These are phyloP conservation scores for Crithidia thermophila DNA, from an alignment of 208 protist species.

Conservation along the genomic window DNA sequence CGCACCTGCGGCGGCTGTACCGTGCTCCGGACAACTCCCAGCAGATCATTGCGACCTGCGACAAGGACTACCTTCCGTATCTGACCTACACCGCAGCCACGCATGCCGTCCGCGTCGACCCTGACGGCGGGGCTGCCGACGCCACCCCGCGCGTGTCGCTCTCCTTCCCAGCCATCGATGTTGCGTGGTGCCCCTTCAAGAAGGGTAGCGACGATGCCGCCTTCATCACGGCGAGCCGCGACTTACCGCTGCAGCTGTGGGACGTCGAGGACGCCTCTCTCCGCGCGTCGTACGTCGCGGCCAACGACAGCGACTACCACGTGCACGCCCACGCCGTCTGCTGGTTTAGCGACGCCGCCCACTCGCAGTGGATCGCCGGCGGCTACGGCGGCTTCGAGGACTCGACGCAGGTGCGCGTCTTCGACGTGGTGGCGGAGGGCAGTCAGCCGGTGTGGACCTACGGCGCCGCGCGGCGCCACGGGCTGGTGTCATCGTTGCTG, in stretches of 20 bases:
- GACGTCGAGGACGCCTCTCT: constrained; percentile 60
- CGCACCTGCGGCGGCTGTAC: constrained; percentile 58
- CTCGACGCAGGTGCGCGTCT: constrained; percentile 63
- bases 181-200: constrained; percentile 85
- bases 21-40: constrained; percentile 52
- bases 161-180: constrained; percentile 66
- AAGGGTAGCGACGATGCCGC: constrained; percentile 39
- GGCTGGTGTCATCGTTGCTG: constrained; percentile 39
- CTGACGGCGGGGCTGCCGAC: constrained; percentile 4
- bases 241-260: constrained; percentile 81
- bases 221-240: constrained; percentile 59
- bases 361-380: constrained; percentile 39
- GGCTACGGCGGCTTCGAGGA: constrained; percentile 82
- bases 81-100: constrained; percentile 12
- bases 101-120: background rate
- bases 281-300: constrained; percentile 73
- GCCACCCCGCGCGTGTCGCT: constrained; percentile 47
- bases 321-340: constrained; percentile 42
- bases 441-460: constrained; percentile 47
- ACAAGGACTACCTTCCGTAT: constrained; percentile 21
- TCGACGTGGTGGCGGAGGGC: constrained; percentile 64
- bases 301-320: constrained; percentile 57
- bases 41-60: constrained; percentile 56
- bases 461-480: constrained; percentile 9
- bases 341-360: constrained; percentile 37